These are phyloP conservation scores for Pythium pyrilobum DNA, from an alignment of 352 stramenopile genomes.

Conservation along the genomic window DNA sequence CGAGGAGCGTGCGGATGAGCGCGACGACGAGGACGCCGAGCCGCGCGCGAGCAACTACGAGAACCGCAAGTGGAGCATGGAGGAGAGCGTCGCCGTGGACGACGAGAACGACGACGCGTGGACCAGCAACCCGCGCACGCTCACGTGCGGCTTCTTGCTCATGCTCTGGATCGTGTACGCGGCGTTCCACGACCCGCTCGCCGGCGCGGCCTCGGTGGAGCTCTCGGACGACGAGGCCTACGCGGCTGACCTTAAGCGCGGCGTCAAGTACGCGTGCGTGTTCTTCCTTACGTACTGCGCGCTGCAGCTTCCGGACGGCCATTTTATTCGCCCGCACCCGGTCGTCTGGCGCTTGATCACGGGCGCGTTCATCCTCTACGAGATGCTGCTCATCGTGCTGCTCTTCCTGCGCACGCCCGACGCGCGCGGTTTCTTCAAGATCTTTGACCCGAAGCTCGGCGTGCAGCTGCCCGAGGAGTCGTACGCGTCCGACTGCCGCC, in stretches of 20 bases:
- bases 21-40: slow-evolving; percentile 1
- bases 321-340: slow-evolving; percentile 86
- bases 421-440: slow-evolving; percentile 76
- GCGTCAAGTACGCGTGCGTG: slow-evolving; percentile 67
- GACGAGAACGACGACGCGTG: slow-evolving; percentile 74
- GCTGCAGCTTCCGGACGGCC: slow-evolving; percentile 80
- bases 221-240: slow-evolving; percentile 11
- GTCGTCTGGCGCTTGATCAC: slow-evolving; percentile 90
- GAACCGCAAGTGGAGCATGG: slow-evolving; percentile 83
- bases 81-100: slow-evolving; percentile 70
- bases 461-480: slow-evolving; percentile 72
- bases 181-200: slow-evolving; percentile 56
- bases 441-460: slow-evolving; percentile 77
- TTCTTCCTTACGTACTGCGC: slow-evolving; percentile 88
- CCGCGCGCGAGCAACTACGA: slow-evolving; percentile 46
- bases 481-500: slow-evolving; percentile 77
- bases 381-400: slow-evolving; percentile 87
- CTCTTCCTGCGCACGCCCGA: slow-evolving; percentile 80
- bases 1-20: neutral
- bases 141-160: slow-evolving; percentile 73
- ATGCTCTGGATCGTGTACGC: slow-evolving; percentile 85
- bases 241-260: slow-evolving; percentile 55
- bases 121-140: slow-evolving; percentile 80
- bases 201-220: slow-evolving; percentile 14
- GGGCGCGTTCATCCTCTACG: slow-evolving; percentile 89